These are phyloP conservation scores for Ogataea pini DNA, from an alignment of 805 yeast genomes.

Conservation along the genomic window DNA sequence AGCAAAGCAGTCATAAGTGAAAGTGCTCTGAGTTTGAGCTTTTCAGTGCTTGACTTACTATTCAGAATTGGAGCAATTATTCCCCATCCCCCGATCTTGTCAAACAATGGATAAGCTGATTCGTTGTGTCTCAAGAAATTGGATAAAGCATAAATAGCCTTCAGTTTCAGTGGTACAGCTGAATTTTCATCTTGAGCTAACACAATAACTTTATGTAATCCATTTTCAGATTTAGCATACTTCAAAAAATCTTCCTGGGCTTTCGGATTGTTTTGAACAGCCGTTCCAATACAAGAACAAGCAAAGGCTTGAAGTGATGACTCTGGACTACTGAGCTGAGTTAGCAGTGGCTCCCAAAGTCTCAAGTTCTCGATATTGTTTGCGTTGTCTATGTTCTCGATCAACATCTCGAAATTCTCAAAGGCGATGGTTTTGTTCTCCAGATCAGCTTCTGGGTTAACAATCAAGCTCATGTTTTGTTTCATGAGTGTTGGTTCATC, in stretches of 20 bases:
- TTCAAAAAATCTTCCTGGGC: constrained; percentile 68
- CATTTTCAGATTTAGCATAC: constrained; percentile 42
- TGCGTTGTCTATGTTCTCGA: constrained; percentile 93
- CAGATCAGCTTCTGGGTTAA: constrained; percentile 55
- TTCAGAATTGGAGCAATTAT: constrained; percentile 37
- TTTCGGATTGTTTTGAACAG: constrained; percentile 85
- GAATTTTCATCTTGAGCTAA: constrained; percentile 34
- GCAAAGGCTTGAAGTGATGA: constrained; percentile 55
- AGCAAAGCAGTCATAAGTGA: constrained; percentile 52
- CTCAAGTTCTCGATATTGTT: constrained; percentile 82
- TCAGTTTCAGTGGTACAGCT: constrained; percentile 45
- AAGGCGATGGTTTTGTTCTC: constrained; percentile 74
- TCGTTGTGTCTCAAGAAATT: constrained; percentile 69
- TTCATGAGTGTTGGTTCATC: constrained; percentile 91
- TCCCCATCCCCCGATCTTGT: constrained; percentile 61
- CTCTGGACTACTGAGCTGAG: constrained; percentile 46
- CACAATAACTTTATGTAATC: constrained; percentile 46
- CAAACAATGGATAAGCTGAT: constrained; percentile 57
- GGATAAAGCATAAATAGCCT: constrained; percentile 78
- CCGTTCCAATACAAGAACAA: constrained; percentile 80
- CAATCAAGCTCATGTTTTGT: constrained; percentile 64
- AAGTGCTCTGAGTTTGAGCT: constrained; percentile 52
- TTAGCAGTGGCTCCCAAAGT: constrained; percentile 75
- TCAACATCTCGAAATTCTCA: constrained; percentile 90
- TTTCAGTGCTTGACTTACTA: constrained; percentile 31